Evolutionary conservation across 257 asterid genomes (phyloP).

Genomic region (Ligustrum vulgare): DNA sequence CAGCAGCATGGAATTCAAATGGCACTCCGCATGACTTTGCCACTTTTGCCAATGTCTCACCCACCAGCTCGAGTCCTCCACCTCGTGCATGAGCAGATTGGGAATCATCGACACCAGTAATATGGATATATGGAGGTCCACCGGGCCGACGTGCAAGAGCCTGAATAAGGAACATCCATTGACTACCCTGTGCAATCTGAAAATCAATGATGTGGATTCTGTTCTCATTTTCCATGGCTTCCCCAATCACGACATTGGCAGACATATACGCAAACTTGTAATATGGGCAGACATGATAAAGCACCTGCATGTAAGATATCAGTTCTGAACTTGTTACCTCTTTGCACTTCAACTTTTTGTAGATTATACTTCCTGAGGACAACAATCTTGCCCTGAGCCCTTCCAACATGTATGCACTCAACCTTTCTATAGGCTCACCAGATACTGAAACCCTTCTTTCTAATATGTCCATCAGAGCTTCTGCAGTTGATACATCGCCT

Average conservation of each 20-base stretch:
- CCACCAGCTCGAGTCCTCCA: conserved; percentile 80
- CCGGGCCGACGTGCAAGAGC: conserved; percentile 44
- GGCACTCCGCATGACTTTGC: conserved; percentile 74
- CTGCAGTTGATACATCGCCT: conserved; percentile 56
- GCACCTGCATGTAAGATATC: conserved; percentile 80
- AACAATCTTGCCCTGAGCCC: conserved; percentile 79
- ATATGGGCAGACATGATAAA: conserved; percentile 76
- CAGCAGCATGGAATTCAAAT: conserved; percentile 81
- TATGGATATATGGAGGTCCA: conserved; percentile 45
- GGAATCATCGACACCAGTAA: conserved; percentile 53
- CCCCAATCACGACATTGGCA: conserved; percentile 65
- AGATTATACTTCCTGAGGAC: conserved; percentile 85
- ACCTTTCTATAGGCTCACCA: conserved; percentile 83
- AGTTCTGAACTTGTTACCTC: conserved; percentile 82
- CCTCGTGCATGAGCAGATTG: conserved; percentile 80
- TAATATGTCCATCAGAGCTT: conserved; percentile 59
- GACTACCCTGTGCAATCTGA: conserved; percentile 97
- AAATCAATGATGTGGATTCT: conserved; percentile 82
- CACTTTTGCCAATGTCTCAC: conserved; percentile 54
- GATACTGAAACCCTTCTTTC: conserved; percentile 77
- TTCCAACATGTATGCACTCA: conserved; percentile 91
- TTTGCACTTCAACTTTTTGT: conserved; percentile 80
- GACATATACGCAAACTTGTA: conserved; percentile 85
- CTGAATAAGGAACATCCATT: conserved; percentile 66
- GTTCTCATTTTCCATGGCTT: conserved; percentile 70